Conservation (phyloP, 768 basidiomycete species). For the Tylopilus subfusipes region DNA sequence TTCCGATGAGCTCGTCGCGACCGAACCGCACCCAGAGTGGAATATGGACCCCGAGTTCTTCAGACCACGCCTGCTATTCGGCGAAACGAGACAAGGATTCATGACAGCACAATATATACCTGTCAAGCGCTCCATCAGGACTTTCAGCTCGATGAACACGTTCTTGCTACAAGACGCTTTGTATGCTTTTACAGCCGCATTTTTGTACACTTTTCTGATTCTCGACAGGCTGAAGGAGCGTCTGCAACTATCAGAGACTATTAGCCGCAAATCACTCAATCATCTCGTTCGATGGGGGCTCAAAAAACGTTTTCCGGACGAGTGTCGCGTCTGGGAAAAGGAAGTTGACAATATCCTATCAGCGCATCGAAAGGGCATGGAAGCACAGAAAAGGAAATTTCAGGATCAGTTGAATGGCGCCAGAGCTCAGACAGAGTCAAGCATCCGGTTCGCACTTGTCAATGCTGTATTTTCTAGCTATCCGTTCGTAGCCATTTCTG, state of each 20-base stretch:
- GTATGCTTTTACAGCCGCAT: constrained; percentile 9
- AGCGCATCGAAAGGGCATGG: not conserved
- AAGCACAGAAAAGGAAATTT: constrained; percentile 10
- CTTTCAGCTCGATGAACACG: constrained; percentile 1
- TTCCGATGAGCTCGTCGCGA: constrained; percentile 18
- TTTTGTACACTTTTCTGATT: not conserved
- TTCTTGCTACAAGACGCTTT: constrained; percentile 23
- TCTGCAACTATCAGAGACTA: constrained; percentile 23
- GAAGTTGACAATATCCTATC: constrained; percentile 9
- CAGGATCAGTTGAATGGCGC: constrained; percentile 9
- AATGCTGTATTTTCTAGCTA: constrained; percentile 29
- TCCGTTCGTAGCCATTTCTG: constrained; percentile 11
- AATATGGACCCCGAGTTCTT: constrained; percentile 20
- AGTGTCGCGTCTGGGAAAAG: constrained; percentile 24
- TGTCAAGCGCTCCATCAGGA: constrained; percentile 8
- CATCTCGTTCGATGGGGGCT: constrained; percentile 33
- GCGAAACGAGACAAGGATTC: constrained; percentile 44
- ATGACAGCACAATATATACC: constrained; percentile 32
- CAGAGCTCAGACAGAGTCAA: constrained; percentile 14
- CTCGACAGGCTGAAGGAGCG: constrained; percentile 23
- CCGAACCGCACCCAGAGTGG: constrained; percentile 20
- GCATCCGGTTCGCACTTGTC: constrained; percentile 22
- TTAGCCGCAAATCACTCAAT: constrained; percentile 25
- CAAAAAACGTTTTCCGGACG: constrained; percentile 24
- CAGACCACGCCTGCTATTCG: constrained; percentile 34